Base-by-base conservation (phyloP, 306 rosid species). In the Nissolia schottii region DNA sequence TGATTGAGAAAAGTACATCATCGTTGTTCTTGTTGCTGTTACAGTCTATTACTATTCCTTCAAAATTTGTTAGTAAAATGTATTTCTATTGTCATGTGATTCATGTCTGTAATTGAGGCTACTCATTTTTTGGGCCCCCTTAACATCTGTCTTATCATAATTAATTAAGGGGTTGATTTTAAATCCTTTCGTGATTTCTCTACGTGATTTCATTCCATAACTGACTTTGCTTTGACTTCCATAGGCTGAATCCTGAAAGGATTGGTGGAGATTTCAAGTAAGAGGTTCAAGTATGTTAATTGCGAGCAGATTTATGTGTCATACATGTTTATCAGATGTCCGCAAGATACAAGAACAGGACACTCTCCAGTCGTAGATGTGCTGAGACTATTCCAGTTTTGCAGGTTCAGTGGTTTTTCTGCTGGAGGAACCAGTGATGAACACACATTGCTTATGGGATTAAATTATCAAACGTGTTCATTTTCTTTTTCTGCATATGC, bases 261-360 rank as follows among this genome's bases (percentile, higher is more conserved):
- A 87, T 94, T 54, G 96, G 98, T 37, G 98, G 98, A 61, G 97
- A 94, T 76, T 91, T 94, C 88, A 94, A 87, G 88, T 86, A 94
- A 85, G 98, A 94, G 84, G 70, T 91, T 85, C 98, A 94, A 81
- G 98, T 89, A 85, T 78, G 96, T 64, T 67, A 60, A 69, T 46
- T 51, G 62, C 27, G 67, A 32, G 16, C 80, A 74, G 64, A 51
- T 75, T 77, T 67, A 66, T 48, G 20, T 61, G 43, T 54, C 54
- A 57, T 35, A 34, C 32, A 34, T 68, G 64, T 70, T 67, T 53
- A 37, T 71, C 29, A 72, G 74, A 48, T 62, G 50, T 37, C 27
- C 27, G 7, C 20, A 70, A 70, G 51, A 54, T 61, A 58, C 37
- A 61, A 77, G 45, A 46, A 18, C 16, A 41, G 23, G 41, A 7